Evolutionary conservation across 192 early-diverging fungal genomes (phyloP).

Genomic region (Umbelopsis isabellina): DNA sequence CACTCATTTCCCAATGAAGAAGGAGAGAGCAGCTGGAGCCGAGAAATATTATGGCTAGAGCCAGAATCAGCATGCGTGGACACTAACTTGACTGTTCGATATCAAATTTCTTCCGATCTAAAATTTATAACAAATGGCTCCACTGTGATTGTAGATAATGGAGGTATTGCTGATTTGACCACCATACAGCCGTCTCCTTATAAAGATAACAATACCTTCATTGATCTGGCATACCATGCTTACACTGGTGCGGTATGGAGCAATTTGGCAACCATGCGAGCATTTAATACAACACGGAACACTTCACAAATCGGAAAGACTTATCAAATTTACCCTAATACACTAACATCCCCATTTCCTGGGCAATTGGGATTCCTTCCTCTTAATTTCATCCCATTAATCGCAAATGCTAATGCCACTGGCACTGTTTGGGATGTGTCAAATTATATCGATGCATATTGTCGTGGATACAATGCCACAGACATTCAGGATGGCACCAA

Average conservation of each 20-base stretch:
- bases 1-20: not conserved
- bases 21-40: not conserved
- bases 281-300: not conserved
- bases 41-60: constrained; percentile 1
- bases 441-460: not conserved
- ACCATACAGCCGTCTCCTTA: not conserved
- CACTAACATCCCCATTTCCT: not conserved
- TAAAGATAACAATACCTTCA: not conserved
- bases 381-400: not conserved
- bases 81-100: constrained; percentile 4
- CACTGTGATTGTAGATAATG: not conserved
- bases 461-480: not conserved
- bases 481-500: not conserved
- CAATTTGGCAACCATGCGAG: not conserved
- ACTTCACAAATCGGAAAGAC: not conserved
- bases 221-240: constrained; percentile 8
- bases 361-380: not conserved
- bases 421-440: not conserved
- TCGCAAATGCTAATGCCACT: not conserved
- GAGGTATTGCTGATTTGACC: not conserved
- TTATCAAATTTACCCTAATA: not conserved
- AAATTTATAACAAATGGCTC: too few species aligned
- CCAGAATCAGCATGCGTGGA: not conserved
- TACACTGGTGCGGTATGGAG: constrained; percentile 9
- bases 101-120: not conserved